Conservation (phyloP, 176 grass and related monocot species). For the Oryza glumipatula region DNA sequence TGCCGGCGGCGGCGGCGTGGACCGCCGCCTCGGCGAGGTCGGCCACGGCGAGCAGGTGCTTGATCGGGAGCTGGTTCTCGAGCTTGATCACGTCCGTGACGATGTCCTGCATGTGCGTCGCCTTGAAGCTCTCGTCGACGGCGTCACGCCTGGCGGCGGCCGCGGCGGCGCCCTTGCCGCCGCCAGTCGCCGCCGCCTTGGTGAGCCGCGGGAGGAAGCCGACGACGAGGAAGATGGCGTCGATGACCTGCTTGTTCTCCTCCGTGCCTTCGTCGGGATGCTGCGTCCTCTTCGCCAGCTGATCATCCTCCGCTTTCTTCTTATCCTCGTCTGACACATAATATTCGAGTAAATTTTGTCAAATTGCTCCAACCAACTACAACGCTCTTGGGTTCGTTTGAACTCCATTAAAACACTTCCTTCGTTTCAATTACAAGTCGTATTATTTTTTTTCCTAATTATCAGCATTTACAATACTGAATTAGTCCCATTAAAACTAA, state of each 20-base stretch:
- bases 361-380: no score
- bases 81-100: slow-evolving; percentile 60
- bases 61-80: slow-evolving; percentile 51
- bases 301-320: no score
- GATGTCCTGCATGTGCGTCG: slow-evolving; percentile 47
- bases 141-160: slow-evolving; percentile 2
- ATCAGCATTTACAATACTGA: no score
- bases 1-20: accelerated
- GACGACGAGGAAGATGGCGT: slow-evolving; percentile 60
- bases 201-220: slow-evolving; percentile 47
- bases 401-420: no score
- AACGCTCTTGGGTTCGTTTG: no score
- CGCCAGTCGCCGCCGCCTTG: neutral
- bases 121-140: slow-evolving; percentile 41
- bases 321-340: no score
- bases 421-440: no score
- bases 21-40: neutral
- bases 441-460: no score
- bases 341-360: no score
- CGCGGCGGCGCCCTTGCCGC: neutral
- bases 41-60: slow-evolving; percentile 15
- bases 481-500: no score
- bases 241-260: neutral
- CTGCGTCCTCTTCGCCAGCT: neutral
- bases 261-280: neutral